Base-by-base conservation (phyloP, 768 basidiomycete species). In the Coprinellus micaceus region DNA sequence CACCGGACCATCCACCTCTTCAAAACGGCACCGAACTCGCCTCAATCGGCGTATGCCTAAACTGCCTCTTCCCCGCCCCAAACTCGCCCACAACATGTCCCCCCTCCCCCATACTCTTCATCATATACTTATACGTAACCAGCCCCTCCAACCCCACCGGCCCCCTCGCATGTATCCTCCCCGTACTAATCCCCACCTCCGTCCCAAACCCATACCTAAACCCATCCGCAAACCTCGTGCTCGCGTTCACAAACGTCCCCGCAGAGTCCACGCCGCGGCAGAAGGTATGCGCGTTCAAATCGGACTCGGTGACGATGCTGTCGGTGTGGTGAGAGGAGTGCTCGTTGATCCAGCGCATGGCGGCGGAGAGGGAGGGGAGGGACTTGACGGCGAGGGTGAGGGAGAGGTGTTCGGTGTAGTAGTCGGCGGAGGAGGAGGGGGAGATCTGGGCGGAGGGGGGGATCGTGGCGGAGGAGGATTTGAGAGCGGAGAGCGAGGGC, bases 271-370 rank as follows among this genome's bases (percentile, higher is more conserved):
- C 86, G 6, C 91, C 91, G 17, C 88, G 80, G 68, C 87, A 91
- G 75, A 98, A 99, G 28, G 74, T 75, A 28, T 84, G 78, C 36
- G 82, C 84, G 28, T 86, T 82, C 7, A 64, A 61, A 2, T 83
- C 79, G 44, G 83, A 80, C 70, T 97, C 92, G 4, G 96, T 94
- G 43, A 98, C 79, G 69, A 99, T 98, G 53, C 80, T 73, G 66
- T 98, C 97, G 30, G 96, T 98, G 71, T 99, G 97, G 65, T 96
- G 93, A 7, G 94, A 96, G 0, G 91, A 92, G 66, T 98, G 91
- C 11, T 80, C 69, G 73, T 98, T 98, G 76, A 98, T 96, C 74
- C 91, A 93, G 56, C 80, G 68, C 58, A 98, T 88, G 4, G 97
- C 96, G 25, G 76, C 74, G 33, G 77, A 64, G 47, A 96, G 79